Base-by-base conservation (phyloP, 2,329 filamentous ascomycete species). In the Scedosporium aurantiacum region DNA sequence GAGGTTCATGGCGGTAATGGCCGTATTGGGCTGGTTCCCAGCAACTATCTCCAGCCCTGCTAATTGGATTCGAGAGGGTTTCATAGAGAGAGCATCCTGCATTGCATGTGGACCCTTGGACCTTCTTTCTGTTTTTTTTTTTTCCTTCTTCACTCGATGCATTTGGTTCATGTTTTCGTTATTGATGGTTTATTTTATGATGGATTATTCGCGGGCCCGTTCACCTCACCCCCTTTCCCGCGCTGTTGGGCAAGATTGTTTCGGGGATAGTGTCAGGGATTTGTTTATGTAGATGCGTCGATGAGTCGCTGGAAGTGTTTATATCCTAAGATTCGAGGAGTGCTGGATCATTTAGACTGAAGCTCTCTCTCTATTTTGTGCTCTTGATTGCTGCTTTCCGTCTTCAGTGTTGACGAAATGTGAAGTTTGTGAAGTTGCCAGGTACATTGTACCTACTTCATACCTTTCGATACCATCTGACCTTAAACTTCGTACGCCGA, bases 1-100 rank as follows among this genome's bases (percentile, higher is more conserved):
- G 93, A 97, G 73, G 84, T 97, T 47, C 89, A 92, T 55, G 86
- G 87, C 25, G 80, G 81, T 65, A 82, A 79, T 64, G 84, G 81
- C 58, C 79, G 75, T 58, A 71, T 80, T 62, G 85, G 85, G 63
- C 77, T 88, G 69, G 84, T 88, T 65, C 85, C 85, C 65, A 87
- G 85, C 72, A 88, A 88, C 70, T 88, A 88, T 67, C 76, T 88
- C 63, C 81, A 85, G 71, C 74, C 79, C 54, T 79, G 77, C 63
- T 82, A 69, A 70, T 55, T 54, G 50, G 12, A 28, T 28, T 28
- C 10, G n/a, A 37, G 43, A n/a, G 8, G 43, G 28, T 18, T 12
- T 37, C 4, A 14, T n/a, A 43, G 6, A 28, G 58, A 18, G 28
- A 54, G 50, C 7, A 23, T 23, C 21, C 12, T 54, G 50, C 18